These are phyloP conservation scores for Aspergillus avenaceus DNA, from an alignment of 495 filamentous ascomycete genomes.

Conservation along the genomic window DNA sequence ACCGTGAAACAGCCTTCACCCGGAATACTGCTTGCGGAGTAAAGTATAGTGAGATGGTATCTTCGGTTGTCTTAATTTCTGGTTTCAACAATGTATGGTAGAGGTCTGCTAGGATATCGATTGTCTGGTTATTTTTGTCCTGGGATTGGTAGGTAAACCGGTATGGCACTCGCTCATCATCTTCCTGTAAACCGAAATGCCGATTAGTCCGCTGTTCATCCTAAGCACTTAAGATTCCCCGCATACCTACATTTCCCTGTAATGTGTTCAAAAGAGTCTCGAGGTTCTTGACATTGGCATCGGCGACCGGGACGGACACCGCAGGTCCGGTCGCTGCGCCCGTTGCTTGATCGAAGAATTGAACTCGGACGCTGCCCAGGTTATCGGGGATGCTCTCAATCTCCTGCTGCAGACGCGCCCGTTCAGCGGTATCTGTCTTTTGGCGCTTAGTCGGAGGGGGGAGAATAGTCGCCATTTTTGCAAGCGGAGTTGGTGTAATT, in stretches of 20 bases:
- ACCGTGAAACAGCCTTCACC: constrained; percentile 86
- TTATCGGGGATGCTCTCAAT: constrained; percentile 65
- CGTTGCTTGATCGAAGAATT: constrained; percentile 82
- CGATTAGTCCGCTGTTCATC: neutral
- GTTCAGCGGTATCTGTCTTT: constrained; percentile 68
- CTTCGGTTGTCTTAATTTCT: constrained; percentile 65
- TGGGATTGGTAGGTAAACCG: constrained; percentile 70
- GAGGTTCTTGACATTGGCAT: constrained; percentile 85
- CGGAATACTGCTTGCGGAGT: constrained; percentile 93
- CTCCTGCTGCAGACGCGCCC: constrained; percentile 70
- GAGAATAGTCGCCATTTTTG: constrained; percentile 75
- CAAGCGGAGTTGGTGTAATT: neutral
- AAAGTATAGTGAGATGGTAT: constrained; percentile 70
- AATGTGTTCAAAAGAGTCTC: constrained; percentile 88
- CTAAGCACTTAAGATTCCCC: neutral
- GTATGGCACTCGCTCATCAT: constrained; percentile 80
- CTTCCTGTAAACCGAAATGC: constrained; percentile 49
- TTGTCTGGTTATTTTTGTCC: constrained; percentile 43
- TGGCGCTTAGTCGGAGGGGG: constrained; percentile 93
- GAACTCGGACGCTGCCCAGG: constrained; percentile 75
- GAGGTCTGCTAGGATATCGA: constrained; percentile 64
- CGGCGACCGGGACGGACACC: constrained; percentile 76
- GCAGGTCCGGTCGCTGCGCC: constrained; percentile 62
- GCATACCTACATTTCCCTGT: constrained; percentile 65
- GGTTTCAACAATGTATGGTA: constrained; percentile 67